A percentile compares a stretch with the other conserved stretches of the same genome.
These are phyloP conservation scores for Kregervanrija delftensis DNA, from an alignment of 805 yeast genomes.

Conservation along the genomic window DNA sequence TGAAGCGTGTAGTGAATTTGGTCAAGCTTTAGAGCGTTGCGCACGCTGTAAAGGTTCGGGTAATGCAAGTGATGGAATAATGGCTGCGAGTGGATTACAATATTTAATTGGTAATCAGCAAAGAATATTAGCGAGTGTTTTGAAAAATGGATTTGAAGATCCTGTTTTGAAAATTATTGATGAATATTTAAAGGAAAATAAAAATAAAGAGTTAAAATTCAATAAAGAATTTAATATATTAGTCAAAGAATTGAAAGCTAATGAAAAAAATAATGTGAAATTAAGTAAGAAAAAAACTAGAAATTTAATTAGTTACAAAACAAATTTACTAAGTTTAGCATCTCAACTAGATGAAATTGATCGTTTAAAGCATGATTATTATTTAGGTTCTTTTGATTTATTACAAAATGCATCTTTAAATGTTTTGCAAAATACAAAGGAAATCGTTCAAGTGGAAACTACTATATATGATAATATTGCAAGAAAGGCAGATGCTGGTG, in stretches of 20 bases:
- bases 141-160: slow-evolving; percentile 46
- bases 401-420: slow-evolving; percentile 56
- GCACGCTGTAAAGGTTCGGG: slow-evolving; percentile 60
- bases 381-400: slow-evolving; percentile 53
- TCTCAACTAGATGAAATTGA: slow-evolving; percentile 76
- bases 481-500: slow-evolving; percentile 80
- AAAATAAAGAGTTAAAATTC: slow-evolving; percentile 45
- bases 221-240: slow-evolving; percentile 46
- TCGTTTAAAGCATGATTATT: slow-evolving; percentile 65
- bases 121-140: slow-evolving; percentile 54
- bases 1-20: slow-evolving; percentile 63
- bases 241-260: slow-evolving; percentile 44
- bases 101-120: slow-evolving; percentile 72
- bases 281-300: slow-evolving; percentile 55
- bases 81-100: slow-evolving; percentile 72
- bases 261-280: slow-evolving; percentile 55
- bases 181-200: slow-evolving; percentile 37
- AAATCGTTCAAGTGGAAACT: slow-evolving; percentile 69
- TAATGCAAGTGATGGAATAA: slow-evolving; percentile 52
- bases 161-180: slow-evolving; percentile 43
- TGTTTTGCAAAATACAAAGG: slow-evolving; percentile 49
- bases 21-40: slow-evolving; percentile 58
- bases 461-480: slow-evolving; percentile 79
- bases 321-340: slow-evolving; percentile 60
- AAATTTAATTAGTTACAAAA: slow-evolving; percentile 61